Evolutionary conservation across 345 rosid genomes (phyloP).

Genomic region (Citrus medica): DNA sequence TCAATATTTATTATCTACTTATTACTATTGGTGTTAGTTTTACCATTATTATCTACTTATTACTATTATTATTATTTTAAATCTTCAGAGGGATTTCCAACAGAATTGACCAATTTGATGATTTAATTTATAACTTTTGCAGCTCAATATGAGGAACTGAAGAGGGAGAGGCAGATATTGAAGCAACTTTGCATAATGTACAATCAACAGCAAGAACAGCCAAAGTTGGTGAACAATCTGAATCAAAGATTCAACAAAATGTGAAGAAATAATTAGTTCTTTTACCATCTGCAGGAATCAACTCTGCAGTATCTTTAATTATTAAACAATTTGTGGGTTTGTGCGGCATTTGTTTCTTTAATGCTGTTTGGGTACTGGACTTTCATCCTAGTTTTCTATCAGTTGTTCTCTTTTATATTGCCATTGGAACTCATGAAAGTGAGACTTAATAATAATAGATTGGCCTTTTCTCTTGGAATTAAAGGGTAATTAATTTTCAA

Average conservation of each 20-base stretch:
- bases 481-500: too few relatives aligned
- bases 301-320: too few relatives aligned
- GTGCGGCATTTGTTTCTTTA: too few relatives aligned
- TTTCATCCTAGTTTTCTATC: not conserved
- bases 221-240: not conserved
- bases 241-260: not conserved
- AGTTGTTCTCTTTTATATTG: not conserved
- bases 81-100: not conserved
- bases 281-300: too few relatives aligned
- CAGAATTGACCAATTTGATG: not conserved
- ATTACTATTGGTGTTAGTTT: too few relatives aligned
- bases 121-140: not conserved
- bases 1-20: too few relatives aligned
- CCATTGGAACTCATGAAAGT: not conserved
- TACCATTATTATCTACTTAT: too few relatives aligned
- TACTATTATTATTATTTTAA: too few relatives aligned
- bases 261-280: not conserved
- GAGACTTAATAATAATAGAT: not conserved
- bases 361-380: not conserved
- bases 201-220: not conserved
- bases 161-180: constrained; percentile 19
- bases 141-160: constrained; percentile 30
- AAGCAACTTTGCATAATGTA: not conserved
- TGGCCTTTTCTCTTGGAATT: not conserved
- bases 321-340: not conserved